Percentiles rank a stretch among this genome's conserved stretches.
Conservation (phyloP, 768 basidiomycete species). For the Xerocomellus chrysenteron region DNA sequence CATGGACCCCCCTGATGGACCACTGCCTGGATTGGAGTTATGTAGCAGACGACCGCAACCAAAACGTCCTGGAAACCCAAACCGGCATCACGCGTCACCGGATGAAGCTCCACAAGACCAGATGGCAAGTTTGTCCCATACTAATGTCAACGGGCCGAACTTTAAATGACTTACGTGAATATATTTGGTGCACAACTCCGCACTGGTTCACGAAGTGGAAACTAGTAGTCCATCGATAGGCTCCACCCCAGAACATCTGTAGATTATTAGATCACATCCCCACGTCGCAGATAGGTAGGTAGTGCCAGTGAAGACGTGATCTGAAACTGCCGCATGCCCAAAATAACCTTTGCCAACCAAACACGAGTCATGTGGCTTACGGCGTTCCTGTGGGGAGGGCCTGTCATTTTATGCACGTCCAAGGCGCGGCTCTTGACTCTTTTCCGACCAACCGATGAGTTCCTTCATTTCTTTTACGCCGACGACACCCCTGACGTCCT, state of each 20-base stretch:
- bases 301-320: conserved; percentile 1
- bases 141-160: conserved; percentile 1
- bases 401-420: conserved; percentile 15
- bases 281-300: conserved; percentile 24
- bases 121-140: conserved; percentile 13
- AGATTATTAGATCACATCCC: conserved; percentile 14
- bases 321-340: conserved; percentile 17
- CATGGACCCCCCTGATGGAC: conserved; percentile 2
- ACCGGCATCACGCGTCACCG: neutral
- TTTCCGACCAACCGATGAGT: conserved; percentile 64
- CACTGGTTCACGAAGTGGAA: conserved; percentile 10
- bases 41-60: neutral
- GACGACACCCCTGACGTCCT: conserved; percentile 60
- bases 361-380: conserved; percentile 4
- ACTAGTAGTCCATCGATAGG: conserved; percentile 2
- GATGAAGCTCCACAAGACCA: conserved; percentile 1
- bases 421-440: conserved; percentile 25
- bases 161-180: conserved; percentile 2
- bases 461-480: conserved; percentile 73
- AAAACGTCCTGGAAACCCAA: conserved; percentile 4
- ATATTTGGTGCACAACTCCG: neutral
- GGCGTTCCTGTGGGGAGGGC: conserved; percentile 5
- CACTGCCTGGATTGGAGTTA: neutral
- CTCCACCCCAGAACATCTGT: conserved; percentile 3
- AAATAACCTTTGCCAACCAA: conserved; percentile 16